These are phyloP conservation scores for Pelargonium cotyledonis DNA, from an alignment of 441 rosid genomes.

Conservation along the genomic window DNA sequence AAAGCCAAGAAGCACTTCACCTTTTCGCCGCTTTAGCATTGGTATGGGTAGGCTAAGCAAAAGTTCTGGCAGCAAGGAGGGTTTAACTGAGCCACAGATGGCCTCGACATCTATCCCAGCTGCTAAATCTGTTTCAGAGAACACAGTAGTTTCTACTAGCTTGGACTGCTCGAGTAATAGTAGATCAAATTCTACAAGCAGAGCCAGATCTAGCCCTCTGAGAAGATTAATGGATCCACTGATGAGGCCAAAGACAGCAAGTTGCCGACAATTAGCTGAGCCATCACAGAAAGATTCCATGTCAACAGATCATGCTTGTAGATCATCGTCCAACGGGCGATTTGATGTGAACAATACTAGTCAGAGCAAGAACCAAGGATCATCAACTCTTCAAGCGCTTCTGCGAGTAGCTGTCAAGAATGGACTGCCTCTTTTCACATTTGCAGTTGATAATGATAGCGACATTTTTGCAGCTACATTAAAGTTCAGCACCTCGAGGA, in stretches of 20 bases:
- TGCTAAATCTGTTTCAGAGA: constrained; percentile 36
- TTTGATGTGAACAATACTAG: constrained; percentile 29
- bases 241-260: constrained; percentile 50
- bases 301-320: constrained; percentile 26
- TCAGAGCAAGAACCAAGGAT: constrained; percentile 34
- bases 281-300: constrained; percentile 34
- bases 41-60: constrained; percentile 55
- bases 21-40: constrained; percentile 67
- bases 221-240: constrained; percentile 78
- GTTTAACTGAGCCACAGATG: constrained; percentile 26
- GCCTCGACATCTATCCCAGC: constrained; percentile 25
- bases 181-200: constrained; percentile 34
- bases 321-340: no score
- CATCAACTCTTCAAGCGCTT: constrained; percentile 66
- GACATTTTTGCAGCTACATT: constrained; percentile 74
- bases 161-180: constrained; percentile 32
- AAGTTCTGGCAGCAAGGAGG: constrained; percentile 43
- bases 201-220: constrained; percentile 85
- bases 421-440: constrained; percentile 78
- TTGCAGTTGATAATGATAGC: constrained; percentile 67
- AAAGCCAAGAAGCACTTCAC: constrained; percentile 60
- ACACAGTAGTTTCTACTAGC: constrained; percentile 33
- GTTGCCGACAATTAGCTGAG: constrained; percentile 32
- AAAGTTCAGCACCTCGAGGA: constrained; percentile 42
- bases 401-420: constrained; percentile 77